Conservation (phyloP, 305 asterid species). For the Fraxinus floribunda region DNA sequence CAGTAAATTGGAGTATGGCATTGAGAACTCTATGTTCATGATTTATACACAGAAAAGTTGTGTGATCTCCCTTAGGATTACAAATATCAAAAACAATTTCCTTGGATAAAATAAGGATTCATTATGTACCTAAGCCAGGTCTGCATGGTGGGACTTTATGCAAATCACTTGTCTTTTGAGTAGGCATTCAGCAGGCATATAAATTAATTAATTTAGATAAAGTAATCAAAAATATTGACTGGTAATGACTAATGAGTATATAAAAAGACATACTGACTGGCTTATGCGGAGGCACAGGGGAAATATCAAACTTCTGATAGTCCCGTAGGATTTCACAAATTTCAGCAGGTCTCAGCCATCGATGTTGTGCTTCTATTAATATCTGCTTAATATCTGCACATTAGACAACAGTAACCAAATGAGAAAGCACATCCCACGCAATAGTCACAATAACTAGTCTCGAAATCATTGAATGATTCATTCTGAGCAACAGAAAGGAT, state of each 20-base stretch:
- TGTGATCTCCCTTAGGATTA: neutral
- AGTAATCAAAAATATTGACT: neutral
- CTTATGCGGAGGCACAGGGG: constrained; percentile 74
- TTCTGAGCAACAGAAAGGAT: neutral
- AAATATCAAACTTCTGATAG: constrained; percentile 58
- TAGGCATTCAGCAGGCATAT: neutral
- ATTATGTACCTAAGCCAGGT: neutral
- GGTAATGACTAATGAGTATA: constrained; percentile 13
- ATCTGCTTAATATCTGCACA: constrained; percentile 72
- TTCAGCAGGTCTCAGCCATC: constrained; percentile 96
- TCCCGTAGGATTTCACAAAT: constrained; percentile 75
- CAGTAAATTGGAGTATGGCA: neutral
- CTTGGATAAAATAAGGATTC: neutral
- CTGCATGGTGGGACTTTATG: neutral
- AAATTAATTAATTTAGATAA: neutral
- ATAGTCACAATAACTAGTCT: neutral
- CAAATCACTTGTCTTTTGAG: constrained; percentile 1
- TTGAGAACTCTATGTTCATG: neutral
- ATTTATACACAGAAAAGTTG: neutral
- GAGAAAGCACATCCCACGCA: neutral
- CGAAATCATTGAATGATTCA: neutral
- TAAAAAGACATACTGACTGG: constrained; percentile 73
- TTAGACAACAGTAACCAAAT: constrained; percentile 17
- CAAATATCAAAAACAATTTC: neutral
- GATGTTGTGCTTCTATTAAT: constrained; percentile 66